A percentile compares a stretch with the other conserved stretches of the same genome.
Conservation (phyloP, 345 rosid species). For the Aurinia saxatilis region DNA sequence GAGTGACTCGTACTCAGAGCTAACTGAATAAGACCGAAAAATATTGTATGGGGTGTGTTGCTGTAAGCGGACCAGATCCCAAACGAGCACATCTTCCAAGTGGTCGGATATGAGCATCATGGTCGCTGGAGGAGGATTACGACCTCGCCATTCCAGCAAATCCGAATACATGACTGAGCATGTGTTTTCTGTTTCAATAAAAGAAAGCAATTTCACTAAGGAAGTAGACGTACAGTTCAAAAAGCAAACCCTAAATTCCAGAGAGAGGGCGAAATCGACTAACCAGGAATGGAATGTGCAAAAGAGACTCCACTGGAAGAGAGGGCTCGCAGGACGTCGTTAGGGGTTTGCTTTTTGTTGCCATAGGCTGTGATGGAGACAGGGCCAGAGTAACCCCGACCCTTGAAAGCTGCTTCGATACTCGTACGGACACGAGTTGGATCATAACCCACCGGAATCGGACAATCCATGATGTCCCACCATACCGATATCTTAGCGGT, state of each 20-base stretch:
- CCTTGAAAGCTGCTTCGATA: neutral
- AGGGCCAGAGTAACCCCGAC: neutral
- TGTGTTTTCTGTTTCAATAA: neutral
- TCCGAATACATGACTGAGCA: neutral
- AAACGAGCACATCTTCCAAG: neutral
- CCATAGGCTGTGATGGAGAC: no score
- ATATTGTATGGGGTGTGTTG: neutral
- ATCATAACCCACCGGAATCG: neutral
- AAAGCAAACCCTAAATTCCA: neutral
- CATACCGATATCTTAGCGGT: neutral
- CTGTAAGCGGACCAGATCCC: neutral
- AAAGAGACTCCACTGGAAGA: constrained; percentile 10
- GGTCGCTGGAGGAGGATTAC: no score
- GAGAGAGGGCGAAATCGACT: neutral
- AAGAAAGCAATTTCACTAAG: no score
- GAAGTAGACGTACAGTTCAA: no score
- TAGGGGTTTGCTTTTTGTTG: neutral
- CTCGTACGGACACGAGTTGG: neutral
- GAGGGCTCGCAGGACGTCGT: neutral
- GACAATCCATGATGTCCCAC: constrained; percentile 6
- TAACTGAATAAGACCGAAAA: neutral
- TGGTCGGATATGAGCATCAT: neutral
- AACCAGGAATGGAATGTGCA: neutral
- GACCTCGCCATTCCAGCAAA: neutral
- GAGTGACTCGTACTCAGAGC: neutral